Evolutionary conservation across 2,329 filamentous ascomycete species (phyloP).

Genomic region (Aspergillus glaucus): DNA sequence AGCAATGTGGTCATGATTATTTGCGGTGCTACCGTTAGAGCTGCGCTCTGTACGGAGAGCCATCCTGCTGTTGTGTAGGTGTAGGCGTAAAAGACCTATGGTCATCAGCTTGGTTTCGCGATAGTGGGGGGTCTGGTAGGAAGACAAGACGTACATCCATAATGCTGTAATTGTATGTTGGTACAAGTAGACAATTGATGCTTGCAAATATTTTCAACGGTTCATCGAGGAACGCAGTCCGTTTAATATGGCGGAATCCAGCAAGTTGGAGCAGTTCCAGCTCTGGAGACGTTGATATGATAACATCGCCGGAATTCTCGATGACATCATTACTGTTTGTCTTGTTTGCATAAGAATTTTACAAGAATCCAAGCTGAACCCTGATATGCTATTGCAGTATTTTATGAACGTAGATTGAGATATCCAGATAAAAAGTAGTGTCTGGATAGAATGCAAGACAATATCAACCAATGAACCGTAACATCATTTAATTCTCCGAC

Average conservation of each 20-base stretch:
- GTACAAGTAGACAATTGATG: background rate
- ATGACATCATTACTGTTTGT: conserved; percentile 11
- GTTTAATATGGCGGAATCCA: background rate
- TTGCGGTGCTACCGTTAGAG: conserved; percentile 55
- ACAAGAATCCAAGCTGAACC: background rate
- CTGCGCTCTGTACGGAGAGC: conserved; percentile 41
- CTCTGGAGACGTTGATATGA: background rate
- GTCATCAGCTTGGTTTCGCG: conserved; percentile 4
- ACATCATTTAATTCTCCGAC: background rate
- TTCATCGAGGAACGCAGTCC: background rate
- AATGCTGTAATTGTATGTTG: background rate
- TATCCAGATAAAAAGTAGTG: background rate
- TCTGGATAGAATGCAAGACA: background rate
- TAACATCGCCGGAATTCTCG: background rate
- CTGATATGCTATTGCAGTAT: too few relatives aligned
- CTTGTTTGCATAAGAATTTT: conserved; percentile 4
- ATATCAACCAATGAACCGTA: background rate
- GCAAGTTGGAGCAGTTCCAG: background rate
- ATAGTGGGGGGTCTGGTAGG: background rate
- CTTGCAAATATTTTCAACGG: background rate
- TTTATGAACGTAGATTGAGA: background rate
- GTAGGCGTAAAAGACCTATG: conserved; percentile 41
- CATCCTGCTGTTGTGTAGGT: conserved; percentile 40
- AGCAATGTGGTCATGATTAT: conserved; percentile 56
- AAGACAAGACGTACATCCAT: conserved; percentile 14